Evolutionary conservation across 495 filamentous ascomycete species (phyloP).

Genomic region (Clavariopsis aquatica): DNA sequence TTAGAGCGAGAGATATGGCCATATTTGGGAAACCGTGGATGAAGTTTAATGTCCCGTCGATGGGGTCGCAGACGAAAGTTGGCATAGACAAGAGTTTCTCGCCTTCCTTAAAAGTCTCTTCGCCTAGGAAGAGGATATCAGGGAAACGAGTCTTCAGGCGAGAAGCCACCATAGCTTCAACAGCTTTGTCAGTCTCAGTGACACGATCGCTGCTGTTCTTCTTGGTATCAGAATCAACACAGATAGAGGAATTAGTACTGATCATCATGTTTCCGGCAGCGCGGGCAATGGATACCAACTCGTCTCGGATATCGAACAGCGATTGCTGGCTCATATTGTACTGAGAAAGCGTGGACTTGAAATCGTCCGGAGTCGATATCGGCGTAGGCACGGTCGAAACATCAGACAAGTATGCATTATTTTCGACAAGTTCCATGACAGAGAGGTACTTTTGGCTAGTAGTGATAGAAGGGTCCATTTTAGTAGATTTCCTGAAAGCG

Average conservation of each 20-base stretch:
- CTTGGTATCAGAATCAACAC: conserved; percentile 21
- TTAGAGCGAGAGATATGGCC: conserved; percentile 34
- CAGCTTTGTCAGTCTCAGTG: conserved; percentile 29
- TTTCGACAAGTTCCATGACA: background rate
- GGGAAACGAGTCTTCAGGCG: conserved; percentile 18
- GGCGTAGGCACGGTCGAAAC: background rate
- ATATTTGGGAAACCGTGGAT: conserved; percentile 36
- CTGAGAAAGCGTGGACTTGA: background rate
- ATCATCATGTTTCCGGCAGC: conserved; percentile 30
- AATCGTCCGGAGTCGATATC: background rate
- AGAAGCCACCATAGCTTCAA: conserved; percentile 31
- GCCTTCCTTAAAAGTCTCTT: conserved; percentile 34
- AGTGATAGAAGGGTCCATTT: background rate
- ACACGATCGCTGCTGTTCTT: conserved; percentile 32
- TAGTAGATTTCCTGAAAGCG: background rate
- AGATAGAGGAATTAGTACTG: conserved; percentile 25
- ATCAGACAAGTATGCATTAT: background rate
- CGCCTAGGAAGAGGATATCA: conserved; percentile 32
- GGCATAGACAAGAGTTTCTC: conserved; percentile 27
- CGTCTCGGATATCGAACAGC: conserved; percentile 15
- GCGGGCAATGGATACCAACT: conserved; percentile 22
- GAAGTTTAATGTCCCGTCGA: conserved; percentile 39
- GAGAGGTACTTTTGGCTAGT: background rate
- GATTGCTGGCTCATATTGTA: background rate
- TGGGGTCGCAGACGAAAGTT: conserved; percentile 37